phyloP scores from a whole-genome alignment of 2,329 filamentous ascomycete species.

The Fusarium sp. region DNA sequence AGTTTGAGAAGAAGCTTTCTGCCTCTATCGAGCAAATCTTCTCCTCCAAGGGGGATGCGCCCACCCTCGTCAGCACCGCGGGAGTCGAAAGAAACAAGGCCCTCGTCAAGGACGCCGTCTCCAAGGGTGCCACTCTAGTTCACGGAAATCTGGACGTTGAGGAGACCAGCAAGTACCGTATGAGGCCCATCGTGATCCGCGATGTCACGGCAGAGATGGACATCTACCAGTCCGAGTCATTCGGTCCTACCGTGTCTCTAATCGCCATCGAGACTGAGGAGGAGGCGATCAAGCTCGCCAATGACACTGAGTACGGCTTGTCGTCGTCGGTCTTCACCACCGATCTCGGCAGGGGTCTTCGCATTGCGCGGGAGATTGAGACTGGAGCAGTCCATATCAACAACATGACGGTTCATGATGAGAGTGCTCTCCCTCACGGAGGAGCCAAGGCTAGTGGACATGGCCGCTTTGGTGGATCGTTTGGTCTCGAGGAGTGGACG shows the following conservation, averaged over 20 bases:
- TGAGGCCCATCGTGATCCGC: conserved; percentile 76
- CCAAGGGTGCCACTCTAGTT: conserved; percentile 71
- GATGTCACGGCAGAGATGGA: conserved; percentile 75
- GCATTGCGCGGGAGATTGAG: conserved; percentile 73
- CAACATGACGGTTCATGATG: conserved; percentile 74
- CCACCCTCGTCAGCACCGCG: conserved; percentile 75
- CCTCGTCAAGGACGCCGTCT: conserved; percentile 75
- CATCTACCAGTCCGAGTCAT: conserved; percentile 79
- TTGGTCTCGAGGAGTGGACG: conserved; percentile 71
- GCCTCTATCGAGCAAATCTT: conserved; percentile 57
- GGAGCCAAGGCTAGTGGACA: conserved; percentile 74
- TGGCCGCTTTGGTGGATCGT: conserved; percentile 68
- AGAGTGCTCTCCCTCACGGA: conserved; percentile 72
- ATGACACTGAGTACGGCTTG: conserved; percentile 86
- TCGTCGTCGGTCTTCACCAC: conserved; percentile 78
- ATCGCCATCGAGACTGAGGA: conserved; percentile 75
- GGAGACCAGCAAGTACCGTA: conserved; percentile 51
- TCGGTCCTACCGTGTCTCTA: conserved; percentile 79
- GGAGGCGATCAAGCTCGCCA: conserved; percentile 78
- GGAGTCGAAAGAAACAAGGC: conserved; percentile 74
- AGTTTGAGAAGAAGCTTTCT: conserved; percentile 60
- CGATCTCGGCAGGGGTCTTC: conserved; percentile 70
- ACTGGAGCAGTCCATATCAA: conserved; percentile 77
- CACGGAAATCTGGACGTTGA: conserved; percentile 51
- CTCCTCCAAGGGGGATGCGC: conserved; percentile 70